These are phyloP conservation scores for Sporothrix protearum DNA, from an alignment of 2,329 filamentous ascomycete genomes.

Conservation along the genomic window DNA sequence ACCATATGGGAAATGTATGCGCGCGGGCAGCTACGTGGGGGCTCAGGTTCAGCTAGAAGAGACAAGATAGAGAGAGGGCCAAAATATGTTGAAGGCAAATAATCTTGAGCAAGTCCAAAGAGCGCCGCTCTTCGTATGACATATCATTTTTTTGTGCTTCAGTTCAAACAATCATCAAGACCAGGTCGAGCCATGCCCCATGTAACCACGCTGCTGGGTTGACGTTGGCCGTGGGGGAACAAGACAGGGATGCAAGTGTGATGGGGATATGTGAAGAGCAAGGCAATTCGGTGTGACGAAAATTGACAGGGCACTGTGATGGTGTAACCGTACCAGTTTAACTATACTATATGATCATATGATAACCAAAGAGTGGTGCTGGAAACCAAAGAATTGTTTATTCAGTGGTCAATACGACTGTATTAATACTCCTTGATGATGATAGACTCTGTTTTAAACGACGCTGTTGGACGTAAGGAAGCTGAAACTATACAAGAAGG, in stretches of 20 bases:
- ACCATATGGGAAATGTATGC: neutral
- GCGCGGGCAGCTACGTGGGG: neutral
- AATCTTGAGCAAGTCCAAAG: neutral
- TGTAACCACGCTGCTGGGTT: neutral
- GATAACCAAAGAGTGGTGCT: no score
- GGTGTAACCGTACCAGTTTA: neutral
- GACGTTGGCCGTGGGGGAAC: neutral
- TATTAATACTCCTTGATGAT: neutral
- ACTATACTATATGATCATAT: no score
- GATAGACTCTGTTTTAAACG: neutral
- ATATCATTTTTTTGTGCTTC: neutral
- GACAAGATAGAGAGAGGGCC: neutral
- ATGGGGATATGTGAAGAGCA: neutral
- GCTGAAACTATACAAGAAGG: neutral
- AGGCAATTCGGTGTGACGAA: neutral
- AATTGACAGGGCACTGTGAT: neutral
- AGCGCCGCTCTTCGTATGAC: neutral
- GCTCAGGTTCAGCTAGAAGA: neutral
- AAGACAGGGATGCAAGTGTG: constrained; percentile 6
- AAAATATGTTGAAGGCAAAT: neutral
- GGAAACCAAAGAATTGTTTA: no score
- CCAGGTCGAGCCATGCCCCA: neutral
- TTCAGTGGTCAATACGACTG: neutral
- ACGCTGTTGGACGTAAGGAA: neutral
- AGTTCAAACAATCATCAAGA: neutral